phyloP scores from a whole-genome alignment of 148 eudicot genomes.

The Polygonum maritimum region DNA sequence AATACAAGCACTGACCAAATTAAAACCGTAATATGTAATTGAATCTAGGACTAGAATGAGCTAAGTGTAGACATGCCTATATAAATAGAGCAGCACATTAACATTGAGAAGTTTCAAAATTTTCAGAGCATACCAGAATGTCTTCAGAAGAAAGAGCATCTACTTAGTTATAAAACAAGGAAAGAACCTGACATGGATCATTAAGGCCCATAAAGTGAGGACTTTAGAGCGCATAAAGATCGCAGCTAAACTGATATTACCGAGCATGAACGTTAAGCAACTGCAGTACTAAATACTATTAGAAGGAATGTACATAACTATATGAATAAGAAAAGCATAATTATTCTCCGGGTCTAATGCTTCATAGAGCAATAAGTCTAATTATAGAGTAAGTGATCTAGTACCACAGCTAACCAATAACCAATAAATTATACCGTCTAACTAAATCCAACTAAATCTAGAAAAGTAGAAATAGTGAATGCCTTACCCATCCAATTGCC shows the following conservation, averaged over 20 bases:
- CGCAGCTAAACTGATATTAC: neutral
- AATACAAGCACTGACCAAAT: slow-evolving; percentile 7
- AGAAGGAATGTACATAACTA: neutral
- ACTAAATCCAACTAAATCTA: slow-evolving; percentile 13
- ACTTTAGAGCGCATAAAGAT: neutral
- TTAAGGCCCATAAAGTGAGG: neutral
- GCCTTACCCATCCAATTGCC: slow-evolving; percentile 17
- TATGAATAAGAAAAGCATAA: neutral
- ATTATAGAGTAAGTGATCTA: neutral
- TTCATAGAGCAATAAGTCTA: neutral
- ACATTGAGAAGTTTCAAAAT: neutral
- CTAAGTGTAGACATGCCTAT: neutral
- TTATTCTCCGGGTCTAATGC: neutral
- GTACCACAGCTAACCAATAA: neutral
- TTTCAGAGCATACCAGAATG: slow-evolving; percentile 1
- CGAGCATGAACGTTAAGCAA: neutral
- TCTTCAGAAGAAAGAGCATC: slow-evolving; percentile 4
- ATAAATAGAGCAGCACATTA: neutral
- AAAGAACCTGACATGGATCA: slow-evolving; percentile 4
- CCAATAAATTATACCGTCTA: neutral
- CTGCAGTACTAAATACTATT: neutral
- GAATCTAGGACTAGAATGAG: neutral
- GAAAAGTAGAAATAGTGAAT: slow-evolving; percentile 7
- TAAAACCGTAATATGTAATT: neutral
- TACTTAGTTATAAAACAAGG: neutral